These are phyloP conservation scores for Microdochium trichocladiopsis DNA, from an alignment of 2,329 filamentous ascomycete genomes.

Conservation along the genomic window DNA sequence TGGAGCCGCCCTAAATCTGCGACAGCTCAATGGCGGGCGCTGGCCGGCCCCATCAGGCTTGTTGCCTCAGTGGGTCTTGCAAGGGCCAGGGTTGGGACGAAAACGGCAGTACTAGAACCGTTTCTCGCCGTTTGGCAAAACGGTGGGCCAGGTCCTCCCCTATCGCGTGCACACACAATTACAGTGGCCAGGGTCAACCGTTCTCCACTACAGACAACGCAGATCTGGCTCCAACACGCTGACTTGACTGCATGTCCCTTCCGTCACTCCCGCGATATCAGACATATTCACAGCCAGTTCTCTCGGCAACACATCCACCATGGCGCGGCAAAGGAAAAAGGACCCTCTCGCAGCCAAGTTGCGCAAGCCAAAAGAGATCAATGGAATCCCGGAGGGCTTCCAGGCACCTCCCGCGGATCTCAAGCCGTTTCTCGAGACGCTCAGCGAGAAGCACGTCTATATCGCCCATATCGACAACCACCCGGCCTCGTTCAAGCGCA, in stretches of 20 bases:
- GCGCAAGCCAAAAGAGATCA: conserved; percentile 13
- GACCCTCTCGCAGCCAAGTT: conserved; percentile 6
- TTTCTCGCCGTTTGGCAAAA: too few species aligned
- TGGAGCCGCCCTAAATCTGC: background rate
- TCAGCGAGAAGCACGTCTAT: conserved; percentile 69
- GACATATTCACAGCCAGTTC: background rate
- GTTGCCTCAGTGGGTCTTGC: background rate
- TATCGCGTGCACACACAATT: too few species aligned
- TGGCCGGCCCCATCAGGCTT: background rate
- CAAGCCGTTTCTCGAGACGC: conserved; percentile 55
- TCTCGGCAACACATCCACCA: background rate
- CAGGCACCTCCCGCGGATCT: conserved; percentile 56
- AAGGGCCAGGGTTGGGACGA: background rate
- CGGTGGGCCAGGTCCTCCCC: too few species aligned
- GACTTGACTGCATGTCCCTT: background rate
- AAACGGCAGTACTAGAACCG: too few species aligned
- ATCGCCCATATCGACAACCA: conserved; percentile 75
- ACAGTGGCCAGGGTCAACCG: too few species aligned
- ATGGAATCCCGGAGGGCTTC: conserved; percentile 51
- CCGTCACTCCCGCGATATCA: background rate
- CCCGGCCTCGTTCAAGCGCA: conserved; percentile 64
- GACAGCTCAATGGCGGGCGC: too few species aligned
- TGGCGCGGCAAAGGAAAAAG: background rate
- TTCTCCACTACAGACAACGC: background rate
- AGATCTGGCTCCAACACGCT: background rate